A percentile compares a stretch with the other conserved stretches of the same genome.
phyloP scores from a whole-genome alignment of 352 stramenopile genomes.

The Aphanomyces cochlioides region DNA sequence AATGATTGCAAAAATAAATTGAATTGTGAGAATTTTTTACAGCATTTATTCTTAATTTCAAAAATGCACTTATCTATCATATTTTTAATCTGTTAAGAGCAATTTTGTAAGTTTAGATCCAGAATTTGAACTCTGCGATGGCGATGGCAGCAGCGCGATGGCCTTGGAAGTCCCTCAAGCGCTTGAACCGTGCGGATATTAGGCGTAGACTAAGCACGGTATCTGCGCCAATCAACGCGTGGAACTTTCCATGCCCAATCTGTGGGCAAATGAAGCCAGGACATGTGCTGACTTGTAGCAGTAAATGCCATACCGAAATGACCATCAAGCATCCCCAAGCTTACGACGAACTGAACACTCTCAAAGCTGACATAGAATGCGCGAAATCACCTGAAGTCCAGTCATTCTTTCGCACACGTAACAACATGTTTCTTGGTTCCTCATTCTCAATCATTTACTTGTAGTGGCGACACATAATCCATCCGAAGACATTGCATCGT shows the following conservation, averaged over 20 bases:
- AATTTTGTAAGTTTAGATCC: too few species aligned
- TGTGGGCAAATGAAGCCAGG: conserved; percentile 18
- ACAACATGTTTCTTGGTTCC: not conserved
- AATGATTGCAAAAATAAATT: not conserved
- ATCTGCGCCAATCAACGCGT: conserved; percentile 5
- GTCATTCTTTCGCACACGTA: conserved; percentile 2
- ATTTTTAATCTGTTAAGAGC: too few species aligned
- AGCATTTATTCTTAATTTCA: too few species aligned
- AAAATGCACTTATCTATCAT: too few species aligned
- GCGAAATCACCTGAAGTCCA: conserved; percentile 8
- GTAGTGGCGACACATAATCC: conserved; percentile 6
- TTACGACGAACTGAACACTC: conserved; percentile 1
- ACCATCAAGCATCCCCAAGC: conserved; percentile 6
- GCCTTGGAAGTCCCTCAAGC: too few species aligned
- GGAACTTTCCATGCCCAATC: conserved; percentile 28
- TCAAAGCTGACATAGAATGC: conserved; percentile 7
- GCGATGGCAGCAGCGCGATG: too few species aligned
- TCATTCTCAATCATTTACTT: not conserved
- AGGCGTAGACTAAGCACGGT: not conserved
- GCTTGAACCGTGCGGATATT: too few species aligned
- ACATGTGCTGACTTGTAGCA: conserved; percentile 18
- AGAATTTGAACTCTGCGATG: too few species aligned
- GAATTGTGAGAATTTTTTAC: too few species aligned
- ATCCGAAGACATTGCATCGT: not conserved
- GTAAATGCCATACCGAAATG: not conserved